Evolutionary conservation across 2,329 filamentous ascomycete species (phyloP).

Genomic region (Xylariales sp.): DNA sequence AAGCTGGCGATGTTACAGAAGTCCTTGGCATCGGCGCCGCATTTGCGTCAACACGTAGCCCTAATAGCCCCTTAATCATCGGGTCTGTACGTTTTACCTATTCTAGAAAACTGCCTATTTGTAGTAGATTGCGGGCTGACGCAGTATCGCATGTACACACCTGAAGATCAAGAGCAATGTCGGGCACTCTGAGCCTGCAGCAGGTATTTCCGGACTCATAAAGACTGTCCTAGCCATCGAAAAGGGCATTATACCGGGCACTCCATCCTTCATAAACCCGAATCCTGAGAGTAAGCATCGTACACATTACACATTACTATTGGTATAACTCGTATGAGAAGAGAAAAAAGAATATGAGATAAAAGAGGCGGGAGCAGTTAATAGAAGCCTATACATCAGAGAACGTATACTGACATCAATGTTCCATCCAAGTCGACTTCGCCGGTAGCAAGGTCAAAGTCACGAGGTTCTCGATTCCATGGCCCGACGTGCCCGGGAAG

Average conservation of each 20-base stretch:
- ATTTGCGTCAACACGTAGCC: too few relatives aligned
- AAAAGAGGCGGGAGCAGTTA: neutral
- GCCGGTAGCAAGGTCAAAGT: slow-evolving; percentile 33
- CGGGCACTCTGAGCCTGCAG: slow-evolving; percentile 48
- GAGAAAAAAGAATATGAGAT: too few relatives aligned
- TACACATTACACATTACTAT: too few relatives aligned
- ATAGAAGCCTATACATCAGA: too few relatives aligned
- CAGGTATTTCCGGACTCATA: slow-evolving; percentile 47
- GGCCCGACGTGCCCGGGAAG: slow-evolving; percentile 42
- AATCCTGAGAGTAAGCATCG: slow-evolving; percentile 36
- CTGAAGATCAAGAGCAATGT: slow-evolving; percentile 51
- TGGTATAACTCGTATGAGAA: too few relatives aligned
- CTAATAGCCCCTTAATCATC: neutral
- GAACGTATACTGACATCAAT: too few relatives aligned
- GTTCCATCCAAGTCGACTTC: slow-evolving; percentile 40
- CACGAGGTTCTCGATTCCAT: slow-evolving; percentile 34
- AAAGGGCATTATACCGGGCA: slow-evolving; percentile 46
- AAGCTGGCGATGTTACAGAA: neutral
- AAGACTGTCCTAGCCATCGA: slow-evolving; percentile 51
- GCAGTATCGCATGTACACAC: too few relatives aligned
- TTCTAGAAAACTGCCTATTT: too few relatives aligned
- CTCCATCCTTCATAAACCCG: slow-evolving; percentile 41
- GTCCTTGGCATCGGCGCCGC: too few relatives aligned
- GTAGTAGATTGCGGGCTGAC: too few relatives aligned
- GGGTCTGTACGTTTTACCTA: too few relatives aligned